Conservation (phyloP, 805 yeast species). For the Saccharomycopsis javanensis region DNA sequence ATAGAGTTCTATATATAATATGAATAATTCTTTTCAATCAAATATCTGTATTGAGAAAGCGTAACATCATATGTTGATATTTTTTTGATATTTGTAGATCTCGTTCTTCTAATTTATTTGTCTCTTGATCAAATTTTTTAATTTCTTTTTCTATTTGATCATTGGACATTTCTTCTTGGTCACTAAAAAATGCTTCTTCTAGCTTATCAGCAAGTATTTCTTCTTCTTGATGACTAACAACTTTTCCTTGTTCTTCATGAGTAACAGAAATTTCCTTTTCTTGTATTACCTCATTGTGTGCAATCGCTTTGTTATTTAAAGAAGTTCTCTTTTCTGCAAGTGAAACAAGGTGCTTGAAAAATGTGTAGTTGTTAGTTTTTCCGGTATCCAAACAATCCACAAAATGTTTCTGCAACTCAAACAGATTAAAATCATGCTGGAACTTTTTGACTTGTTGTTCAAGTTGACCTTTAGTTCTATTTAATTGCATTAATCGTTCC, state of each 20-base stretch:
- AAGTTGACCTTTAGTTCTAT: neutral
- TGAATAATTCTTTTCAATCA: neutral
- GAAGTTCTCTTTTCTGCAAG: neutral
- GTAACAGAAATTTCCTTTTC: neutral
- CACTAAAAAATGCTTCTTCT: neutral
- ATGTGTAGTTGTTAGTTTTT: neutral
- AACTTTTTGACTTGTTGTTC: neutral
- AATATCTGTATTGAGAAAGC: neutral
- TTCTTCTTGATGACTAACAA: neutral
- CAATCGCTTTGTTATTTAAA: too few species aligned
- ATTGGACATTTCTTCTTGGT: neutral
- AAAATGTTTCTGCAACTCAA: neutral
- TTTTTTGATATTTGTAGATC: slow-evolving; percentile 2
- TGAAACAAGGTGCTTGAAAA: neutral
- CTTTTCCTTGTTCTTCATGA: neutral
- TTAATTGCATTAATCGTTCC: neutral
- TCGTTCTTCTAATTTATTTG: neutral
- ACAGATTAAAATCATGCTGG: neutral
- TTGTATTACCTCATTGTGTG: neutral
- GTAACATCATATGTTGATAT: slow-evolving; percentile 7
- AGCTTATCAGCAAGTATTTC: neutral
- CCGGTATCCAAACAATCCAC: neutral
- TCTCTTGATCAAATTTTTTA: neutral
- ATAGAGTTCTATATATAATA: neutral
- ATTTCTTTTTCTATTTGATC: neutral